Evolutionary conservation across 2,329 filamentous ascomycete species (phyloP).

Genomic region (Colletotrichum gigasporum): DNA sequence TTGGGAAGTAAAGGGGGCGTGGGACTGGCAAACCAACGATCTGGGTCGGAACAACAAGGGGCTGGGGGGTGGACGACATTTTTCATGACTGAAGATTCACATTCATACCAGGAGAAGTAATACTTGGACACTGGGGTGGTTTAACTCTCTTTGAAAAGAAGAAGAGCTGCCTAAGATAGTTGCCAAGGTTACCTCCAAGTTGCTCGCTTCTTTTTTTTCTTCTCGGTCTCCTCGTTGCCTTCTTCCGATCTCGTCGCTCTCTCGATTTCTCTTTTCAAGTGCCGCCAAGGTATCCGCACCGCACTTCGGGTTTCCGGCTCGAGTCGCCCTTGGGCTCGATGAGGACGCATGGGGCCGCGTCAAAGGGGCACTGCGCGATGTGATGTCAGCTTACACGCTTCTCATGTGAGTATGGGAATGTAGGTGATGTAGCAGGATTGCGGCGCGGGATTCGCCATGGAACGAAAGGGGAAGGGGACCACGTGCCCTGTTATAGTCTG

Average conservation of each 20-base stretch:
- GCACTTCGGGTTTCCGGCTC: conserved; percentile 18
- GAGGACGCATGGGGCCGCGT: conserved; percentile 18
- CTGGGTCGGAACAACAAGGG: conserved; percentile 2
- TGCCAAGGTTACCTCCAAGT: conserved; percentile 23
- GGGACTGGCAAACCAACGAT: not conserved
- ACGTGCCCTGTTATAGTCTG: conserved; percentile 28
- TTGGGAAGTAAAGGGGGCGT: conserved; percentile 5
- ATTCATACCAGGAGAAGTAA: conserved; percentile 24
- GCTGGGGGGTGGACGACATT: conserved; percentile 3
- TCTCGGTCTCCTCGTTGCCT: not conserved
- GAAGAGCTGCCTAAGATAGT: conserved; percentile 10
- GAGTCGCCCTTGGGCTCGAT: conserved; percentile 29
- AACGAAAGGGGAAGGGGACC: not conserved
- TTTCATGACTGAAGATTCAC: conserved; percentile 30
- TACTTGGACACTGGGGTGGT: conserved; percentile 14
- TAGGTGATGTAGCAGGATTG: too few relatives aligned
- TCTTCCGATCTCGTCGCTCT: not conserved
- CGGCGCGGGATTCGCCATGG: not conserved
- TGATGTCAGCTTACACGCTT: not conserved
- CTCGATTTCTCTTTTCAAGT: not conserved
- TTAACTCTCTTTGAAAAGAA: conserved; percentile 13
- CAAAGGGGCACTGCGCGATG: conserved; percentile 18
- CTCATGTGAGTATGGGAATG: not conserved
- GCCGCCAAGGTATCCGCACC: conserved; percentile 22
- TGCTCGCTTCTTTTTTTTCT: conserved; percentile 29